Evolutionary conservation across 129 eudicot species (phyloP).

Genomic region (Lactuca saligna): DNA sequence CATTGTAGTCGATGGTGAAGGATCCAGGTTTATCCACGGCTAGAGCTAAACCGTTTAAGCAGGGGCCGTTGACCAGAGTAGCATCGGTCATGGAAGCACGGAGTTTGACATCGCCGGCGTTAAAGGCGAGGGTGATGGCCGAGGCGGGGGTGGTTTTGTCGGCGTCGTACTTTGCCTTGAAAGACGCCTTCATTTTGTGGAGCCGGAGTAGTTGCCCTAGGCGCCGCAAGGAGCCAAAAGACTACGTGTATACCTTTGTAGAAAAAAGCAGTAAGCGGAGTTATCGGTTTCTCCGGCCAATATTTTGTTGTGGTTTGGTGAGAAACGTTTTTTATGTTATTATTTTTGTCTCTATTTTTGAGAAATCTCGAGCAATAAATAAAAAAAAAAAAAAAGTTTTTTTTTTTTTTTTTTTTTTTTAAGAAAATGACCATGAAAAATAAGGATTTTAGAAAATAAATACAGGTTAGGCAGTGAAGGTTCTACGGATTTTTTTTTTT

Average conservation of each 20-base stretch:
- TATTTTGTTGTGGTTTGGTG: conserved; percentile 30
- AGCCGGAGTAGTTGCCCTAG: not conserved
- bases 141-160: conserved; percentile 74
- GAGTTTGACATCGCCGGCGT: conserved; percentile 86
- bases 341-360: not conserved
- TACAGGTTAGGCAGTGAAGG: no score
- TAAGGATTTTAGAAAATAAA: no score
- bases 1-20: conserved; percentile 69
- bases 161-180: conserved; percentile 64
- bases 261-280: conserved; percentile 1
- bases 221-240: not conserved
- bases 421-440: no score
- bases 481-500: no score
- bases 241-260: conserved; percentile 9
- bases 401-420: no score
- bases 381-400: no score
- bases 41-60: conserved; percentile 72
- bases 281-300: conserved; percentile 37
- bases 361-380: no score
- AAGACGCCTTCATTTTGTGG: conserved; percentile 67
- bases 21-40: conserved; percentile 85
- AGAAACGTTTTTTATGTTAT: not conserved
- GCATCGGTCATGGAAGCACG: conserved; percentile 92
- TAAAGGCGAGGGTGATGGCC: conserved; percentile 62
- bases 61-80: conserved; percentile 67